Conservation (phyloP, 495 filamentous ascomycete species). For the Talaromyces wortmannii region DNA sequence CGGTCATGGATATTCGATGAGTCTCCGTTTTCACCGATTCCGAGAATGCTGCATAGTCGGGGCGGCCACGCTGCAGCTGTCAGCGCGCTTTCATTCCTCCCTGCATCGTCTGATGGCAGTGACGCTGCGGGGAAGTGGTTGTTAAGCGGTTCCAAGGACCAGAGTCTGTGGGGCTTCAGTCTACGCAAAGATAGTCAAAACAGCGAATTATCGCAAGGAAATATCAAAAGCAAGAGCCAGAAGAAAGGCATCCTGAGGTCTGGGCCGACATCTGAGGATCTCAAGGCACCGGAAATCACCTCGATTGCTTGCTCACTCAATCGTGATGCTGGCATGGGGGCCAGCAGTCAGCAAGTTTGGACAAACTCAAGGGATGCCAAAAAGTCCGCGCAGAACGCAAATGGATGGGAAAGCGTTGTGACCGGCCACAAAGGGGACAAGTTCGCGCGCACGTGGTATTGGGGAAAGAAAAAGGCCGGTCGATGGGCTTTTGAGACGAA, state of each 20-base stretch:
- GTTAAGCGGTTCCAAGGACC: constrained; percentile 77
- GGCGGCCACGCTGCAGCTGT: constrained; percentile 84
- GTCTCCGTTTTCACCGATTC: constrained; percentile 74
- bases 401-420: constrained; percentile 94
- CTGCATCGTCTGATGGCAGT: constrained; percentile 79
- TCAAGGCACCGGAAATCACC: constrained; percentile 85
- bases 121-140: constrained; percentile 90
- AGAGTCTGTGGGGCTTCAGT: constrained; percentile 93
- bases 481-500: constrained; percentile 87
- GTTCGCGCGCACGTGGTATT: constrained; percentile 92
- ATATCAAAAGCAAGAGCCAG: constrained; percentile 74
- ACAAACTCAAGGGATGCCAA: constrained; percentile 55
- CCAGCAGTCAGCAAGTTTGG: constrained; percentile 68
- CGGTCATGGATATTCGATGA: constrained; percentile 95
- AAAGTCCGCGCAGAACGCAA: constrained; percentile 49
- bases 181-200: constrained; percentile 90
- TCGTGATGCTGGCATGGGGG: constrained; percentile 86
- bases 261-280: constrained; percentile 47
- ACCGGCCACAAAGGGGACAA: constrained; percentile 88
- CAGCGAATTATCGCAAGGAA: constrained; percentile 85
- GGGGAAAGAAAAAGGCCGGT: constrained; percentile 87
- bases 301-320: constrained; percentile 86
- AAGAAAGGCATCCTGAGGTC: constrained; percentile 60
- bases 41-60: constrained; percentile 74
- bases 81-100: constrained; percentile 72